These are phyloP conservation scores for Polygonum maritimum DNA, from an alignment of 148 eudicot genomes.

Conservation along the genomic window DNA sequence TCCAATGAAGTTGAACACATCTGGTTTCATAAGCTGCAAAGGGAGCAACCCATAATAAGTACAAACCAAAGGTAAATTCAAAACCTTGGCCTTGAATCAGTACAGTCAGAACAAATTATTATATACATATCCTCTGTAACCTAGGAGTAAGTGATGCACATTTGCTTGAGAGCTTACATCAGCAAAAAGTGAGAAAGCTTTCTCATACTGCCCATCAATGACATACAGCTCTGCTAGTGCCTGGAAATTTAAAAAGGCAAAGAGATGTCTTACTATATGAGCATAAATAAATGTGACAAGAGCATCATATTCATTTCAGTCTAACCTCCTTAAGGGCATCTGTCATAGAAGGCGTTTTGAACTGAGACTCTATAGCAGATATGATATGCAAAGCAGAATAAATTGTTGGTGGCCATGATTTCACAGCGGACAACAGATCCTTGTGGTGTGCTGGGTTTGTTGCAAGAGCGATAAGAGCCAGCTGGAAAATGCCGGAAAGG, in stretches of 20 bases:
- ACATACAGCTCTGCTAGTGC: constrained; percentile 89
- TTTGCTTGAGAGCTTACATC: constrained; percentile 56
- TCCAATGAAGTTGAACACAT: constrained; percentile 85
- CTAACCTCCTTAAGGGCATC: constrained; percentile 80
- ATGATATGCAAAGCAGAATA: constrained; percentile 71
- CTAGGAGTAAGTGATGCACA: neutral
- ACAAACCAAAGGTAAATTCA: neutral
- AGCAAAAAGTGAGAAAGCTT: constrained; percentile 80
- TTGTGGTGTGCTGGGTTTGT: constrained; percentile 74
- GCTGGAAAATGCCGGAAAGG: constrained; percentile 36
- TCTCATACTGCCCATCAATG: constrained; percentile 72
- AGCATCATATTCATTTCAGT: neutral
- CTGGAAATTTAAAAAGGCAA: constrained; percentile 25
- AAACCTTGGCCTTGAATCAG: neutral
- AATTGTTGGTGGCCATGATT: constrained; percentile 73
- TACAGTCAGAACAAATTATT: neutral
- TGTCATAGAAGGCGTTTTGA: constrained; percentile 65
- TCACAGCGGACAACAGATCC: constrained; percentile 77
- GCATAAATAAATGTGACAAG: constrained; percentile 5
- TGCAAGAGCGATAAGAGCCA: constrained; percentile 83
- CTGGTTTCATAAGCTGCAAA: constrained; percentile 83
- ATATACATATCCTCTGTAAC: neutral
- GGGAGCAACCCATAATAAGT: neutral
- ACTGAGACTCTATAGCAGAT: constrained; percentile 83
- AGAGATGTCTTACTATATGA: neutral